phyloP scores from a whole-genome alignment of 2,329 filamentous ascomycete genomes.

The Claviceps paspali region DNA sequence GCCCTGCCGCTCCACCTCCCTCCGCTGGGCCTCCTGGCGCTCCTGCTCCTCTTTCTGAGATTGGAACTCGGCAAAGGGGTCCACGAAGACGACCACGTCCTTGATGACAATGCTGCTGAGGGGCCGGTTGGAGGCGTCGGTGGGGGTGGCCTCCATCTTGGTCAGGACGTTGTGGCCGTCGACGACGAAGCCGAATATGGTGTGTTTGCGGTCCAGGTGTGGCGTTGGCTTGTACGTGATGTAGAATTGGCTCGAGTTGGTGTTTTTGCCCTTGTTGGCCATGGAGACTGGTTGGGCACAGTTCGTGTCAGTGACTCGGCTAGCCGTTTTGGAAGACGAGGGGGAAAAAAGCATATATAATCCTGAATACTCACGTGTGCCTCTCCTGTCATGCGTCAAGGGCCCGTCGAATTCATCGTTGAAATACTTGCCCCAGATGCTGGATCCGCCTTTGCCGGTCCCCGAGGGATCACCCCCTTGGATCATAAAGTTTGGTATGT shows the following conservation, averaged over 20 bases:
- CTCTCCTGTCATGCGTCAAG: slow-evolving; percentile 64
- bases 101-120: slow-evolving; percentile 65
- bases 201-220: slow-evolving; percentile 90
- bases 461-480: slow-evolving; percentile 92
- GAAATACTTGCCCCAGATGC: slow-evolving; percentile 90
- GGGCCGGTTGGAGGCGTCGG: slow-evolving; percentile 62
- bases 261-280: slow-evolving; percentile 98
- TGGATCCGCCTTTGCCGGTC: slow-evolving; percentile 77
- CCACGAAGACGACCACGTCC: slow-evolving; percentile 73
- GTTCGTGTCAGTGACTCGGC: background rate
- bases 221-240: slow-evolving; percentile 73
- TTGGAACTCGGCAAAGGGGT: slow-evolving; percentile 90
- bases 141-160: slow-evolving; percentile 62
- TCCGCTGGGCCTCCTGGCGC: slow-evolving; percentile 37
- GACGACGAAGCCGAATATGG: slow-evolving; percentile 82
- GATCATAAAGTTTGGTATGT: slow-evolving; percentile 94
- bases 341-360: too few relatives aligned
- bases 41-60: slow-evolving; percentile 56
- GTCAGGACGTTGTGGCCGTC: slow-evolving; percentile 58
- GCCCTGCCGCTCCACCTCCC: slow-evolving; percentile 46
- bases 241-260: slow-evolving; percentile 91
- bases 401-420: slow-evolving; percentile 87
- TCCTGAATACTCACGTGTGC: slow-evolving; percentile 42
- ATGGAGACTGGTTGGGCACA: slow-evolving; percentile 41
- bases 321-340: too few relatives aligned